Percentiles rank a stretch among this genome's conserved stretches.
These are phyloP conservation scores for Gossypium longicalyx DNA, from an alignment of 345 rosid species.

Conservation along the genomic window DNA sequence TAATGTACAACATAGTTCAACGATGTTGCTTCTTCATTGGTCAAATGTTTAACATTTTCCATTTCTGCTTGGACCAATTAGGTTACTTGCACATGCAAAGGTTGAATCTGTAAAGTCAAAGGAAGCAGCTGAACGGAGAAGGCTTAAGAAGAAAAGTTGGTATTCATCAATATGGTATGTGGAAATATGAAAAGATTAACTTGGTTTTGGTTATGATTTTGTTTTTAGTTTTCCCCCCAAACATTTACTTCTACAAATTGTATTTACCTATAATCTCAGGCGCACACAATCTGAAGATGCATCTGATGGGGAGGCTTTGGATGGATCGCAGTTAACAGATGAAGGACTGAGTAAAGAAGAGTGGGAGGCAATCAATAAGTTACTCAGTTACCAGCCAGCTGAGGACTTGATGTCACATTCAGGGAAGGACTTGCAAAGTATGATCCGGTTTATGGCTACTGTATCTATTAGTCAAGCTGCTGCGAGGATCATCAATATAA, in stretches of 20 bases:
- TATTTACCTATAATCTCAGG: slow-evolving; percentile 41
- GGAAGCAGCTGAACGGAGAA: slow-evolving; percentile 88
- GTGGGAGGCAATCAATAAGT: slow-evolving; percentile 89
- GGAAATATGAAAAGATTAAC: slow-evolving; percentile 11
- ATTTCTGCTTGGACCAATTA: slow-evolving; percentile 26
- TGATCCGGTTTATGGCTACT: slow-evolving; percentile 68
- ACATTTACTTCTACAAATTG: slow-evolving; percentile 12
- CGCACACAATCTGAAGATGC: slow-evolving; percentile 51
- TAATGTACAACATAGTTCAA: not conserved
- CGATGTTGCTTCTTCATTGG: not conserved
- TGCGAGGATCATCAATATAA: slow-evolving; percentile 66
- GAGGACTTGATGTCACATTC: slow-evolving; percentile 57
- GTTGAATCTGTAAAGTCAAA: slow-evolving; percentile 85
- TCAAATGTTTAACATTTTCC: slow-evolving; percentile 6
- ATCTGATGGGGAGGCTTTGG: slow-evolving; percentile 39
- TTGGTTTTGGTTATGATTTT: slow-evolving; percentile 4
- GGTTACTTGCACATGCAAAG: slow-evolving; percentile 99
- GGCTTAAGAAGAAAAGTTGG: slow-evolving; percentile 77
- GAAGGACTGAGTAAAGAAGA: slow-evolving; percentile 88
- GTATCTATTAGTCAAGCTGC: slow-evolving; percentile 83
- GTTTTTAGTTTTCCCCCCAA: not conserved
- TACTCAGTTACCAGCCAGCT: slow-evolving; percentile 83
- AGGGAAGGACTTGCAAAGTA: slow-evolving; percentile 82
- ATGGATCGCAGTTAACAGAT: slow-evolving; percentile 43
- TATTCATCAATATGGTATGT: slow-evolving; percentile 82